Base-by-base conservation (phyloP, 176 grass and related monocot genomes). In the Saccharum spontaneum region DNA sequence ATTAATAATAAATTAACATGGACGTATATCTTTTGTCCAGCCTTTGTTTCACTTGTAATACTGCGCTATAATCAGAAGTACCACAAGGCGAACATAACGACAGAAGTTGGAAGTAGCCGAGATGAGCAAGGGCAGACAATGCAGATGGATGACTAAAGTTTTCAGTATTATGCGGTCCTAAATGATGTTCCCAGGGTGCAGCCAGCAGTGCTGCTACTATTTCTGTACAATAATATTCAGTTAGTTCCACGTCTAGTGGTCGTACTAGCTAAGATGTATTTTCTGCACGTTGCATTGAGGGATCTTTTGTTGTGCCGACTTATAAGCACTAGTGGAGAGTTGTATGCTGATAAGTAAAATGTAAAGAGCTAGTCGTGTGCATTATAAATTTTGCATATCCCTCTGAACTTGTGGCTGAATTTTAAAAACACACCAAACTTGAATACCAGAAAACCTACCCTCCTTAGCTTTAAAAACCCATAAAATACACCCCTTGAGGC, bases 41-140 rank as follows among this genome's bases (percentile, higher is more conserved):
- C 81, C 81, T 98, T 98, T 78, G 57, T 98, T 48, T 90, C 91
- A 16, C 39, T 93, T 7, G 96, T 92, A 22, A 79, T 95, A 71
- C 52, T 95, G 46, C 81, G 91, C 31, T 98, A 95, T 80, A 83
- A 90, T 54, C 83, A 90, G 73, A 67, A 92, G 60, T 84, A 77
- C 61, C 49, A 61, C 71, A 93, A 67, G 74, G 83, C 44, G 20
- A 73, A 48, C 33, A 67, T 88, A 26, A 81, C 37, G 28, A 17
- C n/a, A 30, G 45, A 67, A 34, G 72, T 8, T 31, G 76, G 87
- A 88, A 83, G 54, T 26, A 62, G 31, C 34, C 82, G 88, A 76
- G 84, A 88, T 9, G 90, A 91, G 8, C 73, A 80, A 77, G 71
- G 59, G 41, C 82, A 93, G 79, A 14, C 75, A 30, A 83, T 81